Evolutionary conservation across 108 stramenopile species (phyloP).

Genomic region (Stephanodiscus minutulus): DNA sequence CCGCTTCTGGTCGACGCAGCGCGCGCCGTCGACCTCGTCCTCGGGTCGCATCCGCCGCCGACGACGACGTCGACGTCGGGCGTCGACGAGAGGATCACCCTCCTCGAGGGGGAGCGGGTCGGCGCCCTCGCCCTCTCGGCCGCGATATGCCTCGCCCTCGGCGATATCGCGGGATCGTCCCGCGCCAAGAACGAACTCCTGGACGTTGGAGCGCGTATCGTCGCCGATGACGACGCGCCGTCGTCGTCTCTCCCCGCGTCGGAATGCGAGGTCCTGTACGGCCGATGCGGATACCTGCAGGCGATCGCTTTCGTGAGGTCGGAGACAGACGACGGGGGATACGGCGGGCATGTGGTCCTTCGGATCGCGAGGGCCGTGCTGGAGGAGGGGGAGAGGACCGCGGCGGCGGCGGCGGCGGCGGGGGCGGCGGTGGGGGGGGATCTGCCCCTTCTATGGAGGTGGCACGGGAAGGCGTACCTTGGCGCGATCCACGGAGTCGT

Average conservation of each 20-base stretch:
- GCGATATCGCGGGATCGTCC: background rate
- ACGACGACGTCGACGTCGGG: background rate
- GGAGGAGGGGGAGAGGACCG: constrained; percentile 42
- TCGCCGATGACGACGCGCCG: background rate
- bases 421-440: background rate
- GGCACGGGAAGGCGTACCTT: constrained; percentile 68
- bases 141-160: background rate
- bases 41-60: background rate
- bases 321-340: constrained; percentile 16
- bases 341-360: constrained; percentile 36
- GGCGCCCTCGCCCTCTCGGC: constrained; percentile 8
- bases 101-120: constrained; percentile 16
- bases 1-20: background rate
- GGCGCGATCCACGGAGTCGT: constrained; percentile 75
- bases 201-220: constrained; percentile 2
- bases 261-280: constrained; percentile 62
- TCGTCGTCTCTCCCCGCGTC: background rate
- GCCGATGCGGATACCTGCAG: constrained; percentile 59
- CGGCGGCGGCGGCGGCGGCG: constrained; percentile 8
- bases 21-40: background rate
- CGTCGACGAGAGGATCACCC: constrained; percentile 8
- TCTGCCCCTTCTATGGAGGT: constrained; percentile 56
- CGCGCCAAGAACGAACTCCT: constrained; percentile 14
- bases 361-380: constrained; percentile 30
- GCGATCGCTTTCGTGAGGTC: constrained; percentile 49